These are phyloP conservation scores for Datisca glomerata DNA, from an alignment of 306 rosid genomes.

Conservation along the genomic window DNA sequence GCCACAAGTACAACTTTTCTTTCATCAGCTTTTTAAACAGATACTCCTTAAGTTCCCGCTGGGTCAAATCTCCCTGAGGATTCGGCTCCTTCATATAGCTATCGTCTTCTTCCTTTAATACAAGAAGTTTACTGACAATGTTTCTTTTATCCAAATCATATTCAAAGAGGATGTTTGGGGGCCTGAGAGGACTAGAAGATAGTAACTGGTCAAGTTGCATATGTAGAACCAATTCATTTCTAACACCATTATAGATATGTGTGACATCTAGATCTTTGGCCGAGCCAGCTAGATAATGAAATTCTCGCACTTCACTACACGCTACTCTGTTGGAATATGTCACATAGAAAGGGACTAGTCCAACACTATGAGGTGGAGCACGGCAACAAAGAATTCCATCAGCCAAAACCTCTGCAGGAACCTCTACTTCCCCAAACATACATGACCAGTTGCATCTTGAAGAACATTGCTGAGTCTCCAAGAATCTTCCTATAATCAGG, in stretches of 20 bases:
- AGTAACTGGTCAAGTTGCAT: conserved; percentile 40
- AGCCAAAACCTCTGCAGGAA: conserved; percentile 61
- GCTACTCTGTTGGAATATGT: conserved; percentile 87
- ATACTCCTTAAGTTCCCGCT: conserved; percentile 28
- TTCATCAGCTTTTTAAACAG: conserved; percentile 37
- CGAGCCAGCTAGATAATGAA: conserved; percentile 46
- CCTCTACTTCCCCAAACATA: conserved; percentile 95
- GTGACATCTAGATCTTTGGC: conserved; percentile 31
- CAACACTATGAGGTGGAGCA: conserved; percentile 59
- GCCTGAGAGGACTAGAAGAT: conserved; percentile 27
- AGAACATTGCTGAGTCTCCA: conserved; percentile 33
- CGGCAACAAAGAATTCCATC: conserved; percentile 67
- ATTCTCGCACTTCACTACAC: conserved; percentile 86
- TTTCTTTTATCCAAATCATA: conserved; percentile 32
- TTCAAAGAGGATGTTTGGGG: conserved; percentile 27
- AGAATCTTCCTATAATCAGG: conserved; percentile 54
- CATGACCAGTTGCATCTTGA: conserved; percentile 58
- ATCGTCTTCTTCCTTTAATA: conserved; percentile 66
- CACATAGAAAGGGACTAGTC: conserved; percentile 75
- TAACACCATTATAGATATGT: conserved; percentile 16
- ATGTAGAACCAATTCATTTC: conserved; percentile 37
- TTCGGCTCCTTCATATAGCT: conserved; percentile 22
- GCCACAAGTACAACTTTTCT: conserved; percentile 78
- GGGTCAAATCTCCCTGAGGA: conserved; percentile 25
- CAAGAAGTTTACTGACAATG: conserved; percentile 42